Base-by-base conservation (phyloP, 1,284 basidiomycete species). In the Porogramme epimiltina region DNA sequence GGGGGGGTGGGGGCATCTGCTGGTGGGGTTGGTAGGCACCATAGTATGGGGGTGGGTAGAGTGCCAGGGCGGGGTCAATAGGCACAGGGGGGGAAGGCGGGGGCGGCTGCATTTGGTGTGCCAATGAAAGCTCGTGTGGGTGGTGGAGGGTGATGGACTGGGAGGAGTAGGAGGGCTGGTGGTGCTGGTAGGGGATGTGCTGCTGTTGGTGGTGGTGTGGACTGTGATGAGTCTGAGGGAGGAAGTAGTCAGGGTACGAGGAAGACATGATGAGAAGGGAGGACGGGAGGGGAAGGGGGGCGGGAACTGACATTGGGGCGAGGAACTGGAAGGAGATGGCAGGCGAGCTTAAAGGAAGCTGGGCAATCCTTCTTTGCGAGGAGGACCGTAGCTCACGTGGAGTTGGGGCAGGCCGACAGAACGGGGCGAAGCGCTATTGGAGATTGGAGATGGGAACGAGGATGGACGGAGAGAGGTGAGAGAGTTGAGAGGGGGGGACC, bases 51-150 rank as follows among this genome's bases (percentile, higher is more conserved):
- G 76, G 70, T 6, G 81, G 72, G 56, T 85, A 87, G 38, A 85
- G 69, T n/a, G 84, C 74, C 15, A 88, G 73, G 4, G 84, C 69
- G 40, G 85, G 85, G 67, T 87, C 85, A 50, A 86, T 81, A n/a
- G 80, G 79, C 37, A 81, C 73, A 40, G 79, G 73, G 1, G 82
- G 79, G 20, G 82, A 82, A 49, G 78, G 76, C 42, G 82, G 77
- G 75, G 80, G 77, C 34, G 78, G 80, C 56, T 76, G 82, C 60
- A 63, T 62, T 23, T 64, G 66, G 49, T 58, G 62, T 5, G 52
- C 52, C 47, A 60, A 51, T 28, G 53, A 38, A 50, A 55, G 60
- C 39, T 65, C 61, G 60, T 61, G 65, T 23, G 58, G 56, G 33
- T 61, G 66, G 54, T 63, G 63, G 38, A 59, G 59, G 42, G 55